phyloP scores from a whole-genome alignment of 2,329 filamentous ascomycete species.

The Gnomoniopsis smithogilvyi region DNA sequence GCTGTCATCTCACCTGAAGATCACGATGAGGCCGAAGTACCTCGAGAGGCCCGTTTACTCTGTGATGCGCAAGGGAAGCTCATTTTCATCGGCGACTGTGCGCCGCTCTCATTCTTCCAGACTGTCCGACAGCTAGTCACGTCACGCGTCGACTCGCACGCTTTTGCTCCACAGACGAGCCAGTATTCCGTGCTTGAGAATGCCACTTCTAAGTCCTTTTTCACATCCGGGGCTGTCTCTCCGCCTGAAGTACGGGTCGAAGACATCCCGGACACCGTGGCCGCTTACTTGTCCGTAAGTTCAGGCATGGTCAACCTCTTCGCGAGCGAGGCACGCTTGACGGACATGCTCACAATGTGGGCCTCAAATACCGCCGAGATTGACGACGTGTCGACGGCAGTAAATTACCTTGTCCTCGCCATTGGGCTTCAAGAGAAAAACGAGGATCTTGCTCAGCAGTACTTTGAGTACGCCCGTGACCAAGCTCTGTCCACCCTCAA shows the following conservation, averaged over 20 bases:
- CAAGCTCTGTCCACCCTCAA: constrained; percentile 42
- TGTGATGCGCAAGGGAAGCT: constrained; percentile 51
- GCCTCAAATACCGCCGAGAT: constrained; percentile 29
- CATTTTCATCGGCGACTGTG: constrained; percentile 55
- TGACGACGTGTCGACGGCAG: constrained; percentile 36
- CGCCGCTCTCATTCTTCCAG: constrained; percentile 54
- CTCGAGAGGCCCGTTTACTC: constrained; percentile 48
- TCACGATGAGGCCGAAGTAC: constrained; percentile 51
- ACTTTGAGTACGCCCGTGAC: constrained; percentile 48
- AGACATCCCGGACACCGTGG: constrained; percentile 29
- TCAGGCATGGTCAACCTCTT: constrained; percentile 48
- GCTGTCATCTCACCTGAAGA: constrained; percentile 17
- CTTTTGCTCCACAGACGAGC: constrained; percentile 49
- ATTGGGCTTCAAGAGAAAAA: constrained; percentile 44
- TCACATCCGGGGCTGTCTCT: constrained; percentile 25
- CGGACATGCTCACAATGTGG: constrained; percentile 41
- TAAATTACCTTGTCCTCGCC: constrained; percentile 48
- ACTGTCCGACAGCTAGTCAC: constrained; percentile 51
- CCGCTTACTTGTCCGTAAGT: constrained; percentile 37
- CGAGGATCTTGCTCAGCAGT: constrained; percentile 38
- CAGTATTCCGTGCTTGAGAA: constrained; percentile 50
- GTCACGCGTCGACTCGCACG: constrained; percentile 42
- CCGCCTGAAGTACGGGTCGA: constrained; percentile 27
- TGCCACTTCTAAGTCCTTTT: constrained; percentile 31
- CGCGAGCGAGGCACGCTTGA: constrained; percentile 33